phyloP scores from a whole-genome alignment of 306 rosid genomes.

The Inga leiocalycina region DNA sequence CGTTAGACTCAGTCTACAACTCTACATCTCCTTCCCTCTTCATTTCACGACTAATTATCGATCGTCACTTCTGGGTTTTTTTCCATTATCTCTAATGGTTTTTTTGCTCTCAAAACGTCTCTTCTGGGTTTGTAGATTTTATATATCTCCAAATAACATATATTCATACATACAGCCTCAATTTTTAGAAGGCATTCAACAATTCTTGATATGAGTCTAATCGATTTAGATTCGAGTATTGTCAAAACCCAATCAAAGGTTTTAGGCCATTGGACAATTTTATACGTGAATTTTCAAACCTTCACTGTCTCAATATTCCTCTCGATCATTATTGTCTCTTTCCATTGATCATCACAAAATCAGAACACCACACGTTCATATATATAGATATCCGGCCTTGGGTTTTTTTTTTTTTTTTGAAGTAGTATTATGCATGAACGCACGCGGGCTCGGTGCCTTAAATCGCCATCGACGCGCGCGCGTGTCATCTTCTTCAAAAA shows the following conservation, averaged over 20 bases:
- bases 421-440: background rate
- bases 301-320: background rate
- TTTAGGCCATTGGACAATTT: too few relatives aligned
- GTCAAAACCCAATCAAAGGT: too few relatives aligned
- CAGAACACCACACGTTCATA: background rate
- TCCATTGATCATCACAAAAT: background rate
- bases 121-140: background rate
- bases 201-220: too few relatives aligned
- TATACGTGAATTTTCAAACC: background rate
- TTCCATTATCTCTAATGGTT: background rate
- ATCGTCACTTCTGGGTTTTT: background rate
- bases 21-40: background rate
- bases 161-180: background rate
- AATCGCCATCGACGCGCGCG: background rate
- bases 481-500: background rate
- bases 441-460: background rate
- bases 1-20: background rate
- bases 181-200: too few relatives aligned
- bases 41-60: background rate
- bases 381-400: background rate
- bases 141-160: too few relatives aligned
- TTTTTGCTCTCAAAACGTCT: background rate
- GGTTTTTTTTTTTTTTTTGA: too few relatives aligned
- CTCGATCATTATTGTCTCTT: background rate
- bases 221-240: too few relatives aligned